These are phyloP conservation scores for Afroboletus lepidellus DNA, from an alignment of 1,284 basidiomycete species.

Conservation along the genomic window DNA sequence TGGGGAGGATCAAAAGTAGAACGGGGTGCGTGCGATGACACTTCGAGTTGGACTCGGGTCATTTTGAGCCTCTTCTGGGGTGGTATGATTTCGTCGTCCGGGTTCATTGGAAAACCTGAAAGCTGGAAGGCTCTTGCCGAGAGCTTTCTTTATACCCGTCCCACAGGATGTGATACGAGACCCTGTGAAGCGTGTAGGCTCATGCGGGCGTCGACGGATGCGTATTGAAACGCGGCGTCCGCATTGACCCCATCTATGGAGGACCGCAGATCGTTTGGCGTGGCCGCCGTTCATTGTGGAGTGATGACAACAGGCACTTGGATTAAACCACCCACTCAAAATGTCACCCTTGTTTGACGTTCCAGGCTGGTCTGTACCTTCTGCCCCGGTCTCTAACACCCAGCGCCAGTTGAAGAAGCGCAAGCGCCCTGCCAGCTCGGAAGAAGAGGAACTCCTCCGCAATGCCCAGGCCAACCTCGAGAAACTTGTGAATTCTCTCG, in stretches of 20 bases:
- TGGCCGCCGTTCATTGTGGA: neutral
- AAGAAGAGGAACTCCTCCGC: slow-evolving; percentile 43
- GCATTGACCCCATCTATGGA: slow-evolving; percentile 15
- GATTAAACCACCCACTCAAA: neutral
- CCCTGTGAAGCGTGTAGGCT: slow-evolving; percentile 17
- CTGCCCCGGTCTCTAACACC: slow-evolving; percentile 42
- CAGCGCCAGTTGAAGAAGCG: slow-evolving; percentile 56
- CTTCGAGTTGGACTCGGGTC: slow-evolving; percentile 12
- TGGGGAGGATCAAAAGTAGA: slow-evolving; percentile 18
- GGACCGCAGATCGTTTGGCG: neutral
- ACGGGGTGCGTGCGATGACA: slow-evolving; percentile 5
- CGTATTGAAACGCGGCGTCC: slow-evolving; percentile 24
- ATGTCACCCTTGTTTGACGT: slow-evolving; percentile 63
- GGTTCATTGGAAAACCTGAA: slow-evolving; percentile 22
- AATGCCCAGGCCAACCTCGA: slow-evolving; percentile 70
- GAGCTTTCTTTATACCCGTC: slow-evolving; percentile 26
- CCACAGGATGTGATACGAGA: slow-evolving; percentile 16
- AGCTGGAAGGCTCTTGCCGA: too few species aligned
- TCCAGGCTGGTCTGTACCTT: slow-evolving; percentile 66
- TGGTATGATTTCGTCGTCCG: neutral
- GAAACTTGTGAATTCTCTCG: slow-evolving; percentile 69
- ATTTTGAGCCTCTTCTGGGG: slow-evolving; percentile 18
- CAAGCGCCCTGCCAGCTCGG: slow-evolving; percentile 53
- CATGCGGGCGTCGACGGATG: slow-evolving; percentile 2
- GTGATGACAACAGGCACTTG: neutral